A percentile compares a stretch with the other conserved stretches of the same genome.
Conservation (phyloP, 2,329 filamentous ascomycete genomes). For the Botrytis fragariae region DNA sequence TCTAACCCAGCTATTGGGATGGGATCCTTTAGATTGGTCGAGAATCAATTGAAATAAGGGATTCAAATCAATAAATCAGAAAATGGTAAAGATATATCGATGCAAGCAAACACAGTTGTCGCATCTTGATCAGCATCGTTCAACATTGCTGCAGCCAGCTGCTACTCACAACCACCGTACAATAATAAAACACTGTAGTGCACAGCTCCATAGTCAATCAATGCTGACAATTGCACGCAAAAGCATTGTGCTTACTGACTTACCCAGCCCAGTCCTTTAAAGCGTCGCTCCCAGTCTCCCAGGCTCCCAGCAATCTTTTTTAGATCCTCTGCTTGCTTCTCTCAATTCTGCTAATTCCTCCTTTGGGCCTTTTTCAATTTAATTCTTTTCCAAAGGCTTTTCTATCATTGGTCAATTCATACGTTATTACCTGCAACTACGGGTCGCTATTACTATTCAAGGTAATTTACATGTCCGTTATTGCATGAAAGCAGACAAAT, state of each 20-base stretch:
- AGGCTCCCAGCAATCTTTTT: not conserved
- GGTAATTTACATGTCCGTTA: slow-evolving; percentile 15
- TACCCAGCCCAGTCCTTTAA: not conserved
- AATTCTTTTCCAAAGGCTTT: not conserved
- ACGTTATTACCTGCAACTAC: slow-evolving; percentile 11
- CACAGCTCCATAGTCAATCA: slow-evolving; percentile 11
- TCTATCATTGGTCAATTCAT: slow-evolving; percentile 1
- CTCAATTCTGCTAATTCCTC: not conserved
- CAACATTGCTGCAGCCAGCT: not conserved
- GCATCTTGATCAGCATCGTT: not conserved
- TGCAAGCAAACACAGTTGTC: not conserved
- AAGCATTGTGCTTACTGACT: not conserved
- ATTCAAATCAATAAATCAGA: not conserved
- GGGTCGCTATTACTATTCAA: slow-evolving; percentile 7
- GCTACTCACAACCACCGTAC: not conserved
- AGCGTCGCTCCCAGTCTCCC: not conserved
- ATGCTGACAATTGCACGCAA: not conserved
- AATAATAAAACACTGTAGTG: not conserved
- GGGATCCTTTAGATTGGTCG: slow-evolving; percentile 15
- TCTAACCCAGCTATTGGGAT: slow-evolving; percentile 10
- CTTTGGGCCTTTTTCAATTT: slow-evolving; percentile 12
- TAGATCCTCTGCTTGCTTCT: not conserved
- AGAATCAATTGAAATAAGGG: slow-evolving; percentile 7
- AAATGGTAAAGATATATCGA: not conserved
- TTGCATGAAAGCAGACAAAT: slow-evolving; percentile 17